Conservation (phyloP, 129 eudicot species). For the Flaveria robusta region DNA sequence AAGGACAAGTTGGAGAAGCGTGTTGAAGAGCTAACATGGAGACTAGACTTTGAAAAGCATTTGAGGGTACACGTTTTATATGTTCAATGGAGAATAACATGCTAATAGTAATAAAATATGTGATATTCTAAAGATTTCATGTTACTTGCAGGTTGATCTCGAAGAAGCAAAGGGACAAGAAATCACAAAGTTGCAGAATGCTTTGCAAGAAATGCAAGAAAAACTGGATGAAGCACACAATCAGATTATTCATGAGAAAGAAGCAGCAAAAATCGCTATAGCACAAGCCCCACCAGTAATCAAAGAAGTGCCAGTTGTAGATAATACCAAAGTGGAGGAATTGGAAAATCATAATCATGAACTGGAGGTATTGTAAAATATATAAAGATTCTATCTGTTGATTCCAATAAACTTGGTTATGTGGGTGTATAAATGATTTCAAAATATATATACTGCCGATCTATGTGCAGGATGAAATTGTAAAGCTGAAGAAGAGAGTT, state of each 20-base stretch:
- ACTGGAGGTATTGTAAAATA: constrained; percentile 58
- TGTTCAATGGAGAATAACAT: background rate
- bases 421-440: background rate
- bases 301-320: constrained; percentile 76
- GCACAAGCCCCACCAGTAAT: constrained; percentile 97
- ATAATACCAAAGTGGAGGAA: constrained; percentile 70
- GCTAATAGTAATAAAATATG: background rate
- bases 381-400: background rate
- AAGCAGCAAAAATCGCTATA: constrained; percentile 92
- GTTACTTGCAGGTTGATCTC: constrained; percentile 72
- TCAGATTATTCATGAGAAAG: constrained; percentile 73
- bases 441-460: constrained; percentile 10
- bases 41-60: constrained; percentile 90
- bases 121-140: background rate
- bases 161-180: constrained; percentile 98
- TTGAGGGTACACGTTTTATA: constrained; percentile 54
- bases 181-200: constrained; percentile 66
- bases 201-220: constrained; percentile 71
- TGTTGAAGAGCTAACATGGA: constrained; percentile 95
- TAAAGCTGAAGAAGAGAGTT: constrained; percentile 62
- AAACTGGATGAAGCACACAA: constrained; percentile 83
- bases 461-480: constrained; percentile 62
- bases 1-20: constrained; percentile 99
- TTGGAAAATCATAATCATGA: constrained; percentile 64
- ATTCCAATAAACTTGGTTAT: constrained; percentile 1